A percentile compares a stretch with the other conserved stretches of the same genome.
These are phyloP conservation scores for Theileria orientalis DNA, from an alignment of 169 alveolate genomes.

Conservation along the genomic window DNA sequence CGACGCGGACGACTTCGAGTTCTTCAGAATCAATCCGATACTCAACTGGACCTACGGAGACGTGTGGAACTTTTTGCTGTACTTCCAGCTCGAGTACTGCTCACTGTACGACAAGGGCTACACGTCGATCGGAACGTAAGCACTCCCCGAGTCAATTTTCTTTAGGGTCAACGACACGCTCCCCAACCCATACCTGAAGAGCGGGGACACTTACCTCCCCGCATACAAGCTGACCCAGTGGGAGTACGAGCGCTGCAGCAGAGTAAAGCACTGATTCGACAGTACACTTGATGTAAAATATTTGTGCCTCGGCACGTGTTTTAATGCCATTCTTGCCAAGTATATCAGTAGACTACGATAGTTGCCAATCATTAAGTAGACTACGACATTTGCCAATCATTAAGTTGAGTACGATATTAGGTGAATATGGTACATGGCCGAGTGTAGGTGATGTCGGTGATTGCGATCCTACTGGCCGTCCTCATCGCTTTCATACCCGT, in stretches of 20 bases:
- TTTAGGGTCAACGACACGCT: constrained; percentile 51
- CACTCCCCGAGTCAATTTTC: not conserved
- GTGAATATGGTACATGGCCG: too few relatives aligned
- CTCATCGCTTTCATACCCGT: not conserved
- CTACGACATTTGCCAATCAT: not conserved
- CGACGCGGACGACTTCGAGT: constrained; percentile 52
- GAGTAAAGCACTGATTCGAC: constrained; percentile 9
- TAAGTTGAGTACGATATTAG: not conserved
- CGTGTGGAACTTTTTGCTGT: constrained; percentile 72
- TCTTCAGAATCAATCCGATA: constrained; percentile 63
- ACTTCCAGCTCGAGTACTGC: constrained; percentile 72
- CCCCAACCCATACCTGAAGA: constrained; percentile 59
- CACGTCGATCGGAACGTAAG: constrained; percentile 72
- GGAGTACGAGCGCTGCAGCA: constrained; percentile 61
- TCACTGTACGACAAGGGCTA: constrained; percentile 71
- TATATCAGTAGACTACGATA: too few relatives aligned
- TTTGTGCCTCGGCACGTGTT: too few relatives aligned
- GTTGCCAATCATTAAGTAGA: too few relatives aligned
- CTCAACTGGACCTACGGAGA: constrained; percentile 77
- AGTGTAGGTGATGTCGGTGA: too few relatives aligned
- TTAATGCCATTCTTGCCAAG: too few relatives aligned
- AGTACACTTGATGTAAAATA: too few relatives aligned
- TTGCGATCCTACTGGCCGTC: too few relatives aligned
- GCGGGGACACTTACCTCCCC: constrained; percentile 68
- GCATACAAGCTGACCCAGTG: constrained; percentile 71